Base-by-base conservation (phyloP, 805 yeast genomes). In the Lachancea nothofagi region DNA sequence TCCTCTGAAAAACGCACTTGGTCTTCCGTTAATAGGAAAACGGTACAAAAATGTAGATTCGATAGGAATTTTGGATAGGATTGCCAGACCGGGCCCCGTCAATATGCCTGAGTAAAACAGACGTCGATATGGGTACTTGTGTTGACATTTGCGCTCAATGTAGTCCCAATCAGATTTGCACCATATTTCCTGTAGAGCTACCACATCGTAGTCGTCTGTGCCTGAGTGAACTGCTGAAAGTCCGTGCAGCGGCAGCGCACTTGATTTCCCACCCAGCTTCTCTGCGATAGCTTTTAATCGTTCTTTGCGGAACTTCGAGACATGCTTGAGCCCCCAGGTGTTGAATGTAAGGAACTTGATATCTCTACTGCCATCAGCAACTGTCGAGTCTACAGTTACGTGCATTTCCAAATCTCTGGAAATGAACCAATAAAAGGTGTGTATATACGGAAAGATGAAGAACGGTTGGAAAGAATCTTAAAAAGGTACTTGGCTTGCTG, bases 181-280 rank as follows among this genome's bases (percentile, higher is more conserved):
- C 98, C 98, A 93, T 9, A 93, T 72, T 56, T 93, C 98, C 59
- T 93, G 98, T n/a, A 93, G 66, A 1, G 96, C 96, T 5, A 93
- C 75, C 9, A 93, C 72, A 61, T 93, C 96, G 61, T 83, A 87
- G 14, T 70, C 64, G 12, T 68, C 51, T 5, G 13, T 14, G 15
- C 25, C 24, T n/a, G 35, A 33, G 14, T 33, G 38, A 7, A 14
- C 7, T 22, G 21, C 39, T n/a, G 33, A 43, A 15, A 38, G 45
- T 2, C 56, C 63, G 12, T 48, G 45, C 4, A 59, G 33, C 1
- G 53, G 47, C 12, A 31, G 22, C 3, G 45, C 43, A 2, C 27
- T 28, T 3, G 40, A 30, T 9, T 42, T 29, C 2, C 65, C 60
- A 0, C 80, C 75, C 3, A 90, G 59, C 39, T 72, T 64, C 33